phyloP scores from a whole-genome alignment of 148 eudicot species.

The Fallopia convolvulus region DNA sequence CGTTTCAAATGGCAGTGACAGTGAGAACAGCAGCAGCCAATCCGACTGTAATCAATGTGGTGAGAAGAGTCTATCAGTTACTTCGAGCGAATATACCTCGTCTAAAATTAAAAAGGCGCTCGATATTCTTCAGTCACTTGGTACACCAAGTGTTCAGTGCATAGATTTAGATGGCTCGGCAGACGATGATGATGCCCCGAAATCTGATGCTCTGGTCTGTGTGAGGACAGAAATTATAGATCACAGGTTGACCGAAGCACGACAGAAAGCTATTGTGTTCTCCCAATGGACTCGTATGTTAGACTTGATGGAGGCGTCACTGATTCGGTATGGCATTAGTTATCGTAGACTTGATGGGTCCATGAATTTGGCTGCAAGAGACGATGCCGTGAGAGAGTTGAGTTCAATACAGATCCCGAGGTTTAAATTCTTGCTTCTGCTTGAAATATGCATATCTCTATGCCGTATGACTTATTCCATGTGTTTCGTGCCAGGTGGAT shows the following conservation, averaged over 20 bases:
- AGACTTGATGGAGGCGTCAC: slow-evolving; percentile 60
- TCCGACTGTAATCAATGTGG: slow-evolving; percentile 29
- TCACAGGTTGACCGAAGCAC: slow-evolving; percentile 25
- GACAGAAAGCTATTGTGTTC: slow-evolving; percentile 76
- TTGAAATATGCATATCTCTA: too few relatives aligned
- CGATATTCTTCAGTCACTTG: slow-evolving; percentile 52
- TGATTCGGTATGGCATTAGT: slow-evolving; percentile 38
- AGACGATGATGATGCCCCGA: neutral
- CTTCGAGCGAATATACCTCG: slow-evolving; percentile 56
- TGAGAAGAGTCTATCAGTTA: slow-evolving; percentile 39
- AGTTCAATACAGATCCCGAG: slow-evolving; percentile 79
- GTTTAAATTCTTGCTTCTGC: slow-evolving; percentile 28
- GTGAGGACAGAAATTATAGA: slow-evolving; percentile 24
- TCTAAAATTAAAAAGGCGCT: slow-evolving; percentile 75
- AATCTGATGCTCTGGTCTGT: neutral
- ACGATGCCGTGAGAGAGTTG: slow-evolving; percentile 97
- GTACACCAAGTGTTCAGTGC: slow-evolving; percentile 31
- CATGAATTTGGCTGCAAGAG: slow-evolving; percentile 77
- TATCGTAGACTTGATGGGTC: slow-evolving; percentile 96
- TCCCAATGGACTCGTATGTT: slow-evolving; percentile 99
- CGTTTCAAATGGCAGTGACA: slow-evolving; percentile 44
- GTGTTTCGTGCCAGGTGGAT: slow-evolving; percentile 49
- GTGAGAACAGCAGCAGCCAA: slow-evolving; percentile 31
- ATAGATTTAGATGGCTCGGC: slow-evolving; percentile 31
- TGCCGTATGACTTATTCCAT: neutral